A percentile compares a stretch with the other conserved stretches of the same genome.
Evolutionary conservation across 1,139 yeast species (phyloP).

Genomic region (Saccharomyces uvarum): DNA sequence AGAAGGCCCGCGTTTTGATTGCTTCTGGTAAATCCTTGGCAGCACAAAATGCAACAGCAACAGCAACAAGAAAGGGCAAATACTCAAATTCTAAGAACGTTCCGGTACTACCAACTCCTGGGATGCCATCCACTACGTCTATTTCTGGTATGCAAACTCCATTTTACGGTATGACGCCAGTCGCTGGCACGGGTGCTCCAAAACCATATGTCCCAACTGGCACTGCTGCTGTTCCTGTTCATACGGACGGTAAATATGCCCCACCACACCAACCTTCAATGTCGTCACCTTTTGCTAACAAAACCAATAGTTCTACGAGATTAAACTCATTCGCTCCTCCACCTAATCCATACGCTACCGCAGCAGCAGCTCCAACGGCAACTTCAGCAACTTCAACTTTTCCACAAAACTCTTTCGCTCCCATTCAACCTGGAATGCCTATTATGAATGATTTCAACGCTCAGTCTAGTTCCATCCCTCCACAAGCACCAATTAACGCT

Average conservation of each 20-base stretch:
- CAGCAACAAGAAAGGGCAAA: slow-evolving; percentile 10
- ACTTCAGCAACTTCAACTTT: slow-evolving; percentile 13
- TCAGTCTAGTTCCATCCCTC: background rate
- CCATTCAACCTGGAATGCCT: background rate
- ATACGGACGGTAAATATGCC: slow-evolving; percentile 3
- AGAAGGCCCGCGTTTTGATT: slow-evolving; percentile 68
- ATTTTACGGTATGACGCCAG: background rate
- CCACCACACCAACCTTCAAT: slow-evolving; percentile 16
- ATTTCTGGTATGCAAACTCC: background rate
- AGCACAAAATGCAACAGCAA: background rate
- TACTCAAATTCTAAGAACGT: slow-evolving; percentile 11
- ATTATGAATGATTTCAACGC: background rate
- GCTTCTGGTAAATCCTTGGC: slow-evolving; percentile 39
- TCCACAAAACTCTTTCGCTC: background rate
- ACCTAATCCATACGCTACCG: slow-evolving; percentile 33
- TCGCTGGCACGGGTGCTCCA: slow-evolving; percentile 4
- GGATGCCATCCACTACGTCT: slow-evolving; percentile 3
- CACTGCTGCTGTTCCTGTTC: slow-evolving; percentile 3
- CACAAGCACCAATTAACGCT: slow-evolving; percentile 17
- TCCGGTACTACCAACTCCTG: background rate
- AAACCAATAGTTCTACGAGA: background rate
- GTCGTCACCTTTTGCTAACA: slow-evolving; percentile 13
- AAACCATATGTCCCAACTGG: slow-evolving; percentile 29
- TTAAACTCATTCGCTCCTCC: slow-evolving; percentile 17
- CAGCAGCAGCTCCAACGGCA: slow-evolving; percentile 11